Evolutionary conservation across 176 grass and related monocot species (phyloP).

Genomic region (Eremochloa ophiuroides): DNA sequence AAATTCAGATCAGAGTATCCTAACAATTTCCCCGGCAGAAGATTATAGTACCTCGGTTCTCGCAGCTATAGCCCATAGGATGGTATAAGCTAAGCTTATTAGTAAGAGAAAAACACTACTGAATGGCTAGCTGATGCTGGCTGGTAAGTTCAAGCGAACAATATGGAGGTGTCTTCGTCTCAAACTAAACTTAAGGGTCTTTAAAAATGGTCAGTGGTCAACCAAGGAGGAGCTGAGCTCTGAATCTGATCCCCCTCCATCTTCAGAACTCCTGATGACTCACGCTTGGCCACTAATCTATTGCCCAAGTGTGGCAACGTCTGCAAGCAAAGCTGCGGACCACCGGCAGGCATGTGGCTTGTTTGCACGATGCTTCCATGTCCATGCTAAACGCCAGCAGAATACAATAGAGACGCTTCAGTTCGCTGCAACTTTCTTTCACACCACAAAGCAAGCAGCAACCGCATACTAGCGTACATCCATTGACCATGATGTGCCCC

Average conservation of each 20-base stretch:
- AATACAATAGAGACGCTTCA: neutral
- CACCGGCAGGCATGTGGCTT: slow-evolving; percentile 14
- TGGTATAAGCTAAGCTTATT: neutral
- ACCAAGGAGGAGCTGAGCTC: neutral
- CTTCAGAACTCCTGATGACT: neutral
- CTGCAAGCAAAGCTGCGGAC: neutral
- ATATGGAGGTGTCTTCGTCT: neutral
- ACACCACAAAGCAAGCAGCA: slow-evolving; percentile 16
- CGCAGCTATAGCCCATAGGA: neutral
- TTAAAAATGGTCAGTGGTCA: slow-evolving; percentile 4
- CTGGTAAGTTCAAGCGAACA: no score
- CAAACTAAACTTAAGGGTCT: neutral
- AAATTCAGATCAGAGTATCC: neutral
- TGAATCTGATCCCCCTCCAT: neutral
- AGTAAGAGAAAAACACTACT: no score
- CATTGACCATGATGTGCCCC: neutral
- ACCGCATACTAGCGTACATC: neutral
- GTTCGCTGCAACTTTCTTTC: slow-evolving; percentile 20
- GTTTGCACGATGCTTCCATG: slow-evolving; percentile 1
- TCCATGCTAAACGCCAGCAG: neutral
- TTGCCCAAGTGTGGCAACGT: neutral
- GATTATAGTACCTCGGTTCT: neutral
- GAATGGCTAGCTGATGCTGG: no score
- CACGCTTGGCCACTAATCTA: slow-evolving; percentile 8
- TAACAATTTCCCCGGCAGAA: neutral